Base-by-base conservation (phyloP, 2,329 filamentous ascomycete species). In the Dactylellina haptotyla region DNA sequence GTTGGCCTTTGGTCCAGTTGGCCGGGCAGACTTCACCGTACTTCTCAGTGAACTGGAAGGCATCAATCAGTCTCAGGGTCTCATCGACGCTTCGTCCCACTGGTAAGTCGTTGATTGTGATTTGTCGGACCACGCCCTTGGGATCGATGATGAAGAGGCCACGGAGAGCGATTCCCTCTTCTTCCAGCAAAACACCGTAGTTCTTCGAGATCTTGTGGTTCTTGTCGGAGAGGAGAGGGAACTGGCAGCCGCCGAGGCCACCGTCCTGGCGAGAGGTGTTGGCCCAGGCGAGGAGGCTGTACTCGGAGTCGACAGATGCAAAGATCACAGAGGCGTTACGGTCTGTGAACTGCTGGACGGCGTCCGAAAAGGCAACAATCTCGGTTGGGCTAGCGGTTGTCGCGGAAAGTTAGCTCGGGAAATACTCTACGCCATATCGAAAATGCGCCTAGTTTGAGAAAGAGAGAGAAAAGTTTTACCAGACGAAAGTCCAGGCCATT, bases 401-500 rank as follows among this genome's bases (percentile, higher is more conserved):
- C 75, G 75, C 30, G 58, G 12, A 51, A 37, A 34, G 25, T 64
- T 25, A 5, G 18, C 26, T 12, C 20, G 1, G 1, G n/a, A 25
- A 25, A 9, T 10, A 8, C 1, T 54, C 14, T 34, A 18, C 4
- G n/a, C 14, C 20, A 54, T 26, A 8, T 53, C 28, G 9, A 28
- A n/a, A 26, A 14, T 26, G 26, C 23, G 16, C 16, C 34, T 45
- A 9, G 12, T 43, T 34, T 41, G 8, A 39, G 16, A 23, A 41
- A 25, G 25, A 18, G 20, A 39, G 20, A 34, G 37, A 16, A 39
- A 39, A 54, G 41, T 67, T 73, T 37, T 67, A 78, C 77, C 87
- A 89, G 79, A 89, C 87, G 77, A 89, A 89, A 76, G 87, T 88
- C 84, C 87, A 89, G 78, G 88, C 87, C 82, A 88, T 87, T 66